Conservation (phyloP, 1,284 basidiomycete species). For the Pseudozyma flocculosa region DNA sequence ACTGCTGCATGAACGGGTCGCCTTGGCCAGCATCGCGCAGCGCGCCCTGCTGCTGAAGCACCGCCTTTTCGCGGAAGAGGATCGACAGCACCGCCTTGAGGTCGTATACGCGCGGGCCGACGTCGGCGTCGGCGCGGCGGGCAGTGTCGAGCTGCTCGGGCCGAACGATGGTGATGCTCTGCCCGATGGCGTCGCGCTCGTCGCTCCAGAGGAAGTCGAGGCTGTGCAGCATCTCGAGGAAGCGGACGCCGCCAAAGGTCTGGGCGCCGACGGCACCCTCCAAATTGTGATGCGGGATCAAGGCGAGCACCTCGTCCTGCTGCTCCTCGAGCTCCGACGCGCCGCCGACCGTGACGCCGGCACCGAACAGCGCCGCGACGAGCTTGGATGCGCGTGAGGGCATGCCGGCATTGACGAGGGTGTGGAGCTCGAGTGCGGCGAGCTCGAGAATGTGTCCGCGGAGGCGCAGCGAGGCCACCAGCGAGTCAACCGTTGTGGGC, state of each 20-base stretch:
- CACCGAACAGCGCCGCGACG: conserved; percentile 48
- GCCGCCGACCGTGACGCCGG: conserved; percentile 22
- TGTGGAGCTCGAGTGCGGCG: conserved; percentile 84
- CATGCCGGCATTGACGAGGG: conserved; percentile 72
- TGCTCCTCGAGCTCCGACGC: conserved; percentile 16
- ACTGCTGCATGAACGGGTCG: conserved; percentile 47
- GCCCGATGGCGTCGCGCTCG: conserved; percentile 60
- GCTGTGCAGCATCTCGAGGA: conserved; percentile 83
- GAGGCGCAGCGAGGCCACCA: conserved; percentile 77
- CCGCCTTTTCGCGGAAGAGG: conserved; percentile 32
- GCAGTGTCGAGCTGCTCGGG: conserved; percentile 72
- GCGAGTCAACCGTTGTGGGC: conserved; percentile 71
- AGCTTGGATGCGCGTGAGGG: conserved; percentile 50
- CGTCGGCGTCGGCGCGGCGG: conserved; percentile 69
- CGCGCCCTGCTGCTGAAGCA: conserved; percentile 40
- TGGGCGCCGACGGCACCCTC: conserved; percentile 20
- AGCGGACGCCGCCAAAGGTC: conserved; percentile 69
- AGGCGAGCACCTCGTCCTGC: conserved; percentile 31
- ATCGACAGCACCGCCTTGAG: conserved; percentile 66
- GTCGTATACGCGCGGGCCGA: conserved; percentile 74
- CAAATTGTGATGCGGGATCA: conserved; percentile 28
- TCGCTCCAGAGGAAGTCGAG: conserved; percentile 87
- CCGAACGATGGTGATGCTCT: conserved; percentile 66
- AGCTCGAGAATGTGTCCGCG: conserved; percentile 83
- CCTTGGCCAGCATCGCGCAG: conserved; percentile 32